Percentiles rank a stretch among this genome's conserved stretches.
Evolutionary conservation across 345 rosid genomes (phyloP).

Genomic region (Hibiscus trionum): DNA sequence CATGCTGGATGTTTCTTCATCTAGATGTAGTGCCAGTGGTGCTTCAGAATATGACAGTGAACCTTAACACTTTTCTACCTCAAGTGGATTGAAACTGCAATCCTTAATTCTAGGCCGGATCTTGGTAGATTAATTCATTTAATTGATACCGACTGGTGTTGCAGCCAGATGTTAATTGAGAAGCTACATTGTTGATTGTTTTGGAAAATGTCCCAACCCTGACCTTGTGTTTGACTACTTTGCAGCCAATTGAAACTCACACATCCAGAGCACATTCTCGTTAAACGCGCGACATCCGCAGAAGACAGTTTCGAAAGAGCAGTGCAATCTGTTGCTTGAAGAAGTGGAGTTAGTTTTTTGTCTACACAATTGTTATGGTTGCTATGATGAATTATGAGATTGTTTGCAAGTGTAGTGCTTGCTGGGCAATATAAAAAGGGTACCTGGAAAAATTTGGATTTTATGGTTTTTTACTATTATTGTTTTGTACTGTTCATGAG

Average conservation of each 20-base stretch:
- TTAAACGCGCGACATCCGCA: conserved; percentile 59
- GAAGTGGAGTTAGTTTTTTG: background rate
- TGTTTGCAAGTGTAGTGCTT: background rate
- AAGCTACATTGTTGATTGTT: background rate
- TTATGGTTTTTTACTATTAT: background rate
- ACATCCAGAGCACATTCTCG: conserved; percentile 66
- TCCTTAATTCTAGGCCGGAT: background rate
- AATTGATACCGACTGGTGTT: background rate
- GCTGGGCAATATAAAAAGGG: background rate
- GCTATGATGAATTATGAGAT: background rate
- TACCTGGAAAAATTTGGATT: background rate
- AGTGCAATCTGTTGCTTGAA: conserved; percentile 66
- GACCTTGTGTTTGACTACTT: background rate
- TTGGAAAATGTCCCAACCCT: background rate
- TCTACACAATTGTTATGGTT: background rate
- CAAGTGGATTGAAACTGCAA: background rate
- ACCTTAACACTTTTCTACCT: background rate
- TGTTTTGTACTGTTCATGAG: background rate
- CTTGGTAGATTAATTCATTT: background rate
- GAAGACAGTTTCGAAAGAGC: conserved; percentile 91
- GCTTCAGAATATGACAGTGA: background rate
- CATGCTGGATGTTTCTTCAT: background rate
- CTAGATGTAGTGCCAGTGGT: background rate
- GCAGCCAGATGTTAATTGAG: background rate
- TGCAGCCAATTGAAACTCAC: conserved; percentile 95